Evolutionary conservation across 805 yeast genomes (phyloP).

Genomic region (Barnettozyma botsteinii): DNA sequence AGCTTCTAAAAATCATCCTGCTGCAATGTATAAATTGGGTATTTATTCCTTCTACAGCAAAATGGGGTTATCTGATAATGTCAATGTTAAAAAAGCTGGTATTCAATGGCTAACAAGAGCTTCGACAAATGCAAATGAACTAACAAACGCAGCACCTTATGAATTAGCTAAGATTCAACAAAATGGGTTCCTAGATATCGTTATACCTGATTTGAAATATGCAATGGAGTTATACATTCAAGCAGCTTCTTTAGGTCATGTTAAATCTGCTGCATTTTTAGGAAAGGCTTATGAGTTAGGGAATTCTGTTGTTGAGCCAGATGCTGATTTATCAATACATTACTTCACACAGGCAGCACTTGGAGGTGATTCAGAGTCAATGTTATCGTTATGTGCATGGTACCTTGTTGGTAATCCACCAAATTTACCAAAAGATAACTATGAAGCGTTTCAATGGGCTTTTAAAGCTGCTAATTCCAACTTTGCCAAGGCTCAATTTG

Average conservation of each 20-base stretch:
- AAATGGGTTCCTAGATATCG: conserved; percentile 78
- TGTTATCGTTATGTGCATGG: conserved; percentile 96
- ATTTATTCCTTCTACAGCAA: conserved; percentile 76
- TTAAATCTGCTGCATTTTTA: conserved; percentile 70
- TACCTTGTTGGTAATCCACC: conserved; percentile 88
- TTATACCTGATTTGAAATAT: conserved; percentile 76
- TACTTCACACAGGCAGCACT: conserved; percentile 89
- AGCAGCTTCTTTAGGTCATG: conserved; percentile 84
- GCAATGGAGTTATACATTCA: conserved; percentile 82
- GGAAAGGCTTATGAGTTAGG: conserved; percentile 85
- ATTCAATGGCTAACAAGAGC: conserved; percentile 92
- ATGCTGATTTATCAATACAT: conserved; percentile 80
- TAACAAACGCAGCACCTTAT: conserved; percentile 89
- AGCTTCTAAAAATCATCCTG: conserved; percentile 87
- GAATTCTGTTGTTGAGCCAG: conserved; percentile 58
- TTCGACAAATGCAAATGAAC: conserved; percentile 72
- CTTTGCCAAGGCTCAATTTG: conserved; percentile 75
- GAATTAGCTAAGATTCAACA: conserved; percentile 84
- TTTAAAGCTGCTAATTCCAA: conserved; percentile 73
- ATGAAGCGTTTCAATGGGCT: conserved; percentile 95
- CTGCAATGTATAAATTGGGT: conserved; percentile 95
- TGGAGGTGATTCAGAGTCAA: conserved; percentile 81
- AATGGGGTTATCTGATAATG: conserved; percentile 71
- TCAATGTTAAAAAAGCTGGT: conserved; percentile 74
- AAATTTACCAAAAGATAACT: conserved; percentile 67